Percentiles rank a stretch among this genome's conserved stretches.
phyloP scores from a whole-genome alignment of 495 filamentous ascomycete species.

The Evansstolkia leycettana region DNA sequence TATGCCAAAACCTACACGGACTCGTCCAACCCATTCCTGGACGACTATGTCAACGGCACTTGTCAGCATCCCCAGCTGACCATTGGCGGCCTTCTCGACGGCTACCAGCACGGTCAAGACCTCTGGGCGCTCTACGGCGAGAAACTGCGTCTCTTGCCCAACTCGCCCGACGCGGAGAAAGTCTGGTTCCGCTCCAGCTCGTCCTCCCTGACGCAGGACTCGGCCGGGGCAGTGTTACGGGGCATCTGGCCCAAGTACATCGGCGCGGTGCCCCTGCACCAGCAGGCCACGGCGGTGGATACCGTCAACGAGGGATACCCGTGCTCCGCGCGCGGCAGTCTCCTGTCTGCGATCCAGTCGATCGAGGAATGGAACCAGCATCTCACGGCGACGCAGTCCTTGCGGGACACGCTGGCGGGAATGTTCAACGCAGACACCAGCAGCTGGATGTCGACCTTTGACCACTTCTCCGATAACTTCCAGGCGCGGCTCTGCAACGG shows the following conservation, averaged over 20 bases:
- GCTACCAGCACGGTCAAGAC: conserved; percentile 30
- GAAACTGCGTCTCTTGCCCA: conserved; percentile 21
- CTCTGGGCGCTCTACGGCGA: conserved; percentile 25
- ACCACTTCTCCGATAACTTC: conserved; percentile 35
- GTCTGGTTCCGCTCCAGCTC: conserved; percentile 32
- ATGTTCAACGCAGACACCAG: conserved; percentile 22
- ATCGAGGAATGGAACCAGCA: conserved; percentile 26
- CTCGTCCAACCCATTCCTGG: conserved; percentile 23
- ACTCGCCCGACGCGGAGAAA: conserved; percentile 6
- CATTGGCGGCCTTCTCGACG: conserved; percentile 29
- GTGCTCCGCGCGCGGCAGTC: conserved; percentile 15
- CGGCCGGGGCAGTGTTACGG: conserved; percentile 27
- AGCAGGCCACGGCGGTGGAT: conserved; percentile 24
- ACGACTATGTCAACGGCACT: conserved; percentile 21
- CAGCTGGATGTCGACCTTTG: conserved; percentile 26
- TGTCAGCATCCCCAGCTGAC: conserved; percentile 36
- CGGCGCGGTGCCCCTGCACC: conserved; percentile 26
- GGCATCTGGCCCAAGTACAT: conserved; percentile 24
- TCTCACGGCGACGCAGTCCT: conserved; percentile 16
- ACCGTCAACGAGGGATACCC: conserved; percentile 28
- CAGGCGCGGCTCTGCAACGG: conserved; percentile 32
- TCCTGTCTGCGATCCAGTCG: conserved; percentile 16
- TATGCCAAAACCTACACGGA: conserved; percentile 31
- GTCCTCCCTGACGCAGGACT: conserved; percentile 24
- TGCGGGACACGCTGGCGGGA: conserved; percentile 19